These are phyloP conservation scores for Cutaneotrichosporon dermatis DNA, from an alignment of 1,284 basidiomycete genomes.

Conservation along the genomic window DNA sequence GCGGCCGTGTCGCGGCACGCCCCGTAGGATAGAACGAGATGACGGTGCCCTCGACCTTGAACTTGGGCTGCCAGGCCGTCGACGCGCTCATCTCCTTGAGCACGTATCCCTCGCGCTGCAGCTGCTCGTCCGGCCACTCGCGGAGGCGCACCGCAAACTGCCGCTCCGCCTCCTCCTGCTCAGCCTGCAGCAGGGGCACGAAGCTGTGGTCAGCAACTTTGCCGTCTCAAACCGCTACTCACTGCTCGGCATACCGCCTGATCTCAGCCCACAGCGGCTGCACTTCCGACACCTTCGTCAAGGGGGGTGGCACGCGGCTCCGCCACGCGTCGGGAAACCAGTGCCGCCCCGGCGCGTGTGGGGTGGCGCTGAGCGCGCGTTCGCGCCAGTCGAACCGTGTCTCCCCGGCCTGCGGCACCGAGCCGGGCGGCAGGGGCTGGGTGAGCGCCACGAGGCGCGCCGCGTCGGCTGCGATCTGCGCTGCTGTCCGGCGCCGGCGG, in stretches of 20 bases:
- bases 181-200: slow-evolving; percentile 58
- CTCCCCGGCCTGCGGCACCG: slow-evolving; percentile 24
- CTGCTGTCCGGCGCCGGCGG: slow-evolving; percentile 6
- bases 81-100: slow-evolving; percentile 57
- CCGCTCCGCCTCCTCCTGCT: slow-evolving; percentile 61
- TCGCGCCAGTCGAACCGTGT: slow-evolving; percentile 42
- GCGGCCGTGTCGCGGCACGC: slow-evolving; percentile 52
- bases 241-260: slow-evolving; percentile 35
- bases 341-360: slow-evolving; percentile 7
- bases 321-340: slow-evolving; percentile 26
- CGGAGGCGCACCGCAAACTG: slow-evolving; percentile 58
- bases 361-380: slow-evolving; percentile 6
- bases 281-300: slow-evolving; percentile 39
- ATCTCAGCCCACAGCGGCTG: slow-evolving; percentile 53
- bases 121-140: slow-evolving; percentile 59
- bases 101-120: slow-evolving; percentile 65
- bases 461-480: neutral
- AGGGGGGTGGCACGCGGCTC: slow-evolving; percentile 45
- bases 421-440: slow-evolving; percentile 19
- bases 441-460: neutral
- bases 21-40: slow-evolving; percentile 59
- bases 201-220: slow-evolving; percentile 53
- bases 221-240: slow-evolving; percentile 8
- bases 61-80: slow-evolving; percentile 15
- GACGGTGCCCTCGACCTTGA: slow-evolving; percentile 12